Base-by-base conservation (phyloP, 441 rosid species). In the Erodium texanum region DNA sequence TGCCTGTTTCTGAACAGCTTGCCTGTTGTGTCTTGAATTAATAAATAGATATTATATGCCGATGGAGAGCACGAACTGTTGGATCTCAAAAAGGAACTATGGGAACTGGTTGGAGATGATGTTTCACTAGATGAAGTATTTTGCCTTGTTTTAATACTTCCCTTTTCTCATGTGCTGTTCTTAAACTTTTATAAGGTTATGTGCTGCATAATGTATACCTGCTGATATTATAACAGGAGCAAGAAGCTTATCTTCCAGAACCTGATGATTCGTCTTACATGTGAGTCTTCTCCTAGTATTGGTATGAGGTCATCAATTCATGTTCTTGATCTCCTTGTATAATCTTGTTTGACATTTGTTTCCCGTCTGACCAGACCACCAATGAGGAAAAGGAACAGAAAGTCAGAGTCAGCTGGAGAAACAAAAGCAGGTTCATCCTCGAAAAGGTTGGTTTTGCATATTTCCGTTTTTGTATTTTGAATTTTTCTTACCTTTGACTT, bases 41-140 rank as follows among this genome's bases (percentile, higher is more conserved):
- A 69, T 67, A 27, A 71, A 16, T 67, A 90, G 98, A 78, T 92
- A 3, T 45, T 83, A 63, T 92, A 90, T 50, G 63, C 73, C 18
- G 96, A 90, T 61, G 96, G 96, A 2, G 90, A 84, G 3, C 66
- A 74, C 66, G 98, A 92, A 79, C 64, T 2, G 16, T 72, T 89
- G 67, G 75, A 85, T 77, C 91, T 89, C 29, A 61, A 0, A 43
- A 66, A 50, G 66, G 73, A 89, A 79, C 74, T 75, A 3, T 89
- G 89, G 89, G 76, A 82, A 68, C 41, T 83, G 48, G n/a, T 78
- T 63, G 80, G 70, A 54, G 83, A 82, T 68, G 75, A 68, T 69
- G 32, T 5, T 69, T 62, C 66, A 32, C 59, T 62, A 15, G 70
- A 76, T 14, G 38, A 66, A 73, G 89, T 64, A 24, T 70, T 59